A percentile compares a stretch with the other conserved stretches of the same genome.
Conservation (phyloP, 225 moss, liverwort and hornwort genomes). For the Anthoceros angustus region DNA sequence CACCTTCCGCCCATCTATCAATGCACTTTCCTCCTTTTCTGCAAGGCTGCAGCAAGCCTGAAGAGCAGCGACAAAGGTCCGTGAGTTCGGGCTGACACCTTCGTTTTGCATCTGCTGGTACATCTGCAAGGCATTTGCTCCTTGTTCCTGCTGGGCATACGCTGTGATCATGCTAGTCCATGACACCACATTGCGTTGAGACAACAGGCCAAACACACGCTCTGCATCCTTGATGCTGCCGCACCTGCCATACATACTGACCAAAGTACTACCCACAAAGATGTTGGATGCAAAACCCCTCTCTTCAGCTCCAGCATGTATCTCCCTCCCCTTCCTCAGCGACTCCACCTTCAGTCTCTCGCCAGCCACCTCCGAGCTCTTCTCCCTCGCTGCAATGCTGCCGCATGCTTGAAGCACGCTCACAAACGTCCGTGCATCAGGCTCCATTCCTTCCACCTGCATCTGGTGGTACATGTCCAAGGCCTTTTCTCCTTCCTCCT, state of each 20-base stretch:
- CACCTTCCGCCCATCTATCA: not conserved
- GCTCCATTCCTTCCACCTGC: not conserved
- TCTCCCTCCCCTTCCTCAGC: not conserved
- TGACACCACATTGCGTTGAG: not conserved
- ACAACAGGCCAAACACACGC: not conserved
- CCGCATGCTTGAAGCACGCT: not conserved
- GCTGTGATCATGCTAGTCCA: not conserved
- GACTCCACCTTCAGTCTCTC: not conserved
- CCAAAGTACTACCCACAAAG: not conserved
- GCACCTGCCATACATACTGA: not conserved
- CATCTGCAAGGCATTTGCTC: not conserved
- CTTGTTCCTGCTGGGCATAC: not conserved
- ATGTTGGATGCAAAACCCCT: not conserved
- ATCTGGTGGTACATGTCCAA: not conserved
- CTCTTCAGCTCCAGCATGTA: not conserved
- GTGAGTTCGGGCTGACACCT: not conserved
- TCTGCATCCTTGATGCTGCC: not conserved
- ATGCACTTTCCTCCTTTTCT: not conserved
- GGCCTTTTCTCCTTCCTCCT: not conserved
- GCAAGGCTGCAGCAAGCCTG: not conserved
- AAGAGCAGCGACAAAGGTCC: not conserved
- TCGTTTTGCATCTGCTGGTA: not conserved
- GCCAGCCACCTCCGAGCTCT: not conserved
- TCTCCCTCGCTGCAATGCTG: not conserved
- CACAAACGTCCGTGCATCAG: not conserved